These are phyloP conservation scores for Jackrogersella minutella DNA, from an alignment of 495 filamentous ascomycete genomes.

Conservation along the genomic window DNA sequence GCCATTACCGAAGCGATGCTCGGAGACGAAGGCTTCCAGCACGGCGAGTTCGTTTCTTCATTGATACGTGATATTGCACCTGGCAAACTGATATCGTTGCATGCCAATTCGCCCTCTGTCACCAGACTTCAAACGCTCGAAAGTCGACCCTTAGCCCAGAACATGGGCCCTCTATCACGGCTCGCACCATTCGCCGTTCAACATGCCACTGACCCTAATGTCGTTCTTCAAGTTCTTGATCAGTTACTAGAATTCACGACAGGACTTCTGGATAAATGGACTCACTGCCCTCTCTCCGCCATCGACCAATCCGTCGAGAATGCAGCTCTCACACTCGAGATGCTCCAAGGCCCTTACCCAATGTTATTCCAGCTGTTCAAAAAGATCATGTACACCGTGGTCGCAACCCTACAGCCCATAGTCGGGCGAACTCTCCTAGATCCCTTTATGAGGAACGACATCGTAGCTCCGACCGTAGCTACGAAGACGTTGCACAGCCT, in stretches of 20 bases:
- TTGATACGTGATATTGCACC: slow-evolving; percentile 79
- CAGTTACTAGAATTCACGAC: slow-evolving; percentile 74
- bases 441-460: slow-evolving; percentile 50
- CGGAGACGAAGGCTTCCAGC: slow-evolving; percentile 75
- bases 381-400: slow-evolving; percentile 79
- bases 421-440: slow-evolving; percentile 68
- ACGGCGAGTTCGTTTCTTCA: slow-evolving; percentile 80
- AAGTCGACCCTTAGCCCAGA: slow-evolving; percentile 74
- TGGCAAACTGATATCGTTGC: slow-evolving; percentile 77
- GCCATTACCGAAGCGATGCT: slow-evolving; percentile 73
- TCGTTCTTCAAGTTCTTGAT: slow-evolving; percentile 74
- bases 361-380: slow-evolving; percentile 84
- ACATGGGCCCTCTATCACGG: slow-evolving; percentile 79
- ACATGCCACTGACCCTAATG: slow-evolving; percentile 64
- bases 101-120: slow-evolving; percentile 66
- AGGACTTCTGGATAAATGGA: slow-evolving; percentile 81
- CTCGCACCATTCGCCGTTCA: slow-evolving; percentile 78
- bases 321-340: slow-evolving; percentile 72
- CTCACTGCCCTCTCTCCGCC: slow-evolving; percentile 81
- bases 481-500: slow-evolving; percentile 80
- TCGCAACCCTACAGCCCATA: slow-evolving; percentile 76
- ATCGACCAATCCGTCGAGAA: slow-evolving; percentile 80
- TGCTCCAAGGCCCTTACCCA: slow-evolving; percentile 72
- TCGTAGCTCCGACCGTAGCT: slow-evolving; percentile 73
- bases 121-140: slow-evolving; percentile 63